Evolutionary conservation across 306 rosid species (phyloP), one percentile per base, ranked within the genome.

Genomic region (Crotalaria pallida): DNA sequence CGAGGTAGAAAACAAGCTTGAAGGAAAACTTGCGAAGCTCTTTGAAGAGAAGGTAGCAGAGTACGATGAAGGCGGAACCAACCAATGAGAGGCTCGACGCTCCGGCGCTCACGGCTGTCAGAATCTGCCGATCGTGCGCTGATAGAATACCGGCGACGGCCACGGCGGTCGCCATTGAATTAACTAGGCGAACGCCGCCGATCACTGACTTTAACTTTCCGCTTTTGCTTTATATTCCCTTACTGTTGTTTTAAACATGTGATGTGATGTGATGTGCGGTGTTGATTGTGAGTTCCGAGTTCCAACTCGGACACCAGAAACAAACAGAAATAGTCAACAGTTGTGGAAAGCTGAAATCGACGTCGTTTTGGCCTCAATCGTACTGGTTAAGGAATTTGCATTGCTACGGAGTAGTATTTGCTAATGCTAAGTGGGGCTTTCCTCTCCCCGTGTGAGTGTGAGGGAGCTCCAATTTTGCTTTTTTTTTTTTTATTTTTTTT

Each of bases 1-100:
- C 99, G 71, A 94, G 99, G 74, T 87, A 91, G 89, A 94, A 94
- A 79, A 94, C 97, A 48, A 94, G 99, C 92, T 94, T 94, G 85
- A 91, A 94, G 60, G 99, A 91, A 83, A 94, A 88, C 87, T 94
- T 94, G 86, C 97, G 97, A 41, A 94, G 99, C 86, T 94, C 99
- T 72, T 88, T 94, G 89, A 94, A 94, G 79, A 94, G 91, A 57
- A 94, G 89, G 73, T 94, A 94, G 81, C 99, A 94, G 44, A 94
- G 92, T 15, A 94, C 97, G 11, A 94, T 91, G 84, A 94, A 91
- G 69, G 88, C 71, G 11, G 99, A 91, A 18, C 99, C 99, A 2
- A 81, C 88, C 73, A 94, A 82, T 6, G 99, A 94, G 1, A 94
- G 89, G 64, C 96, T 85, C 49, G 99, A 87, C 9, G 99, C 95